A percentile compares a stretch with the other conserved stretches of the same genome.
Evolutionary conservation across 2,329 filamentous ascomycete genomes (phyloP).

Genomic region (Aspergillus sp.): DNA sequence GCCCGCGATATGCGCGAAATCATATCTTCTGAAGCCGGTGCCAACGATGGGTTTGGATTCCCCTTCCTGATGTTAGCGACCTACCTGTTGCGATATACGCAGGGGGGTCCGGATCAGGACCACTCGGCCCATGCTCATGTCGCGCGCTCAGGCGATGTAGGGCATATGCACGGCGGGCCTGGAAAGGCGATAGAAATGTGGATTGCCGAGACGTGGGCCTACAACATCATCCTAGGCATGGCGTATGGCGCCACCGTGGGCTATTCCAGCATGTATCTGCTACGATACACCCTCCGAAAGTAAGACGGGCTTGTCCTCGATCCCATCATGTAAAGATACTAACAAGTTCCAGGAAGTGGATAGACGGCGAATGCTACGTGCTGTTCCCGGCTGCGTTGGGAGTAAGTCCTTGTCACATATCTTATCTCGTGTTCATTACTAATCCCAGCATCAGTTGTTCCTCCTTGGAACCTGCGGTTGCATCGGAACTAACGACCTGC

Average conservation of each 20-base stretch:
- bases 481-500: conserved; percentile 59
- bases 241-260: conserved; percentile 56
- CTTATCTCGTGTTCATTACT: too few species aligned
- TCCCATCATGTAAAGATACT: too few species aligned
- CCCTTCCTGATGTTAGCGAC: conserved; percentile 61
- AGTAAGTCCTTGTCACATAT: neutral
- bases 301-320: conserved; percentile 6
- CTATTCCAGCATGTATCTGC: conserved; percentile 45
- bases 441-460: conserved; percentile 43
- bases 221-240: conserved; percentile 56
- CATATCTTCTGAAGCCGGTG: conserved; percentile 62
- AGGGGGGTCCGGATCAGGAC: conserved; percentile 15
- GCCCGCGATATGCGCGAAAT: conserved; percentile 58
- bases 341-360: conserved; percentile 46
- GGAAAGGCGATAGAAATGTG: conserved; percentile 56
- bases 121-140: conserved; percentile 24
- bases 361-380: conserved; percentile 56
- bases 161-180: conserved; percentile 53
- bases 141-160: conserved; percentile 38
- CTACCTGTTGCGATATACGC: conserved; percentile 56
- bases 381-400: conserved; percentile 54
- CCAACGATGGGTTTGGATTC: conserved; percentile 63
- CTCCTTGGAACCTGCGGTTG: conserved; percentile 58
- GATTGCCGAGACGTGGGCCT: conserved; percentile 61
- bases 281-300: conserved; percentile 42